Evolutionary conservation across 495 filamentous ascomycete species (phyloP).

Genomic region (Aspergillus sclerotioniger): DNA sequence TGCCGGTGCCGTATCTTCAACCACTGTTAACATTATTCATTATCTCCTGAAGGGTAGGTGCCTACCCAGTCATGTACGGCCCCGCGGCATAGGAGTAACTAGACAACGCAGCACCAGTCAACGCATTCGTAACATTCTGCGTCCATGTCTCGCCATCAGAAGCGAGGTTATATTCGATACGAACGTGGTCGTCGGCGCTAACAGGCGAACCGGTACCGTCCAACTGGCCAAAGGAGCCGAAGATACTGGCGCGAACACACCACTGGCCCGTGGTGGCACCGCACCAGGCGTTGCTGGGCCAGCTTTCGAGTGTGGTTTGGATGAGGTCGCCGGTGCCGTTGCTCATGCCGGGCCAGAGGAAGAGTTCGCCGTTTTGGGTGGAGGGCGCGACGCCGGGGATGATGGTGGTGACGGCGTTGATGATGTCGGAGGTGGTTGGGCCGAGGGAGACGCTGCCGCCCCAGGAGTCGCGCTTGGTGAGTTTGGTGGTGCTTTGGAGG

Average conservation of each 20-base stretch:
- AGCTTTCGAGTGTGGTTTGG: constrained; percentile 38
- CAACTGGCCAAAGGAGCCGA: constrained; percentile 38
- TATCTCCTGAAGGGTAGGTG: not conserved
- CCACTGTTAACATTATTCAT: too few relatives aligned
- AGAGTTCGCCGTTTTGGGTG: constrained; percentile 37
- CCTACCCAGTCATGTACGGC: constrained; percentile 38
- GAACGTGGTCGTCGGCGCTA: constrained; percentile 29
- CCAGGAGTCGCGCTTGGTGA: constrained; percentile 33
- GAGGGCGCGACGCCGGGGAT: constrained; percentile 36
- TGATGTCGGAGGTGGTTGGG: constrained; percentile 38
- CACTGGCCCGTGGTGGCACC: constrained; percentile 34
- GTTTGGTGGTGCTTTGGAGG: not conserved
- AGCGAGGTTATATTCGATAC: constrained; percentile 35
- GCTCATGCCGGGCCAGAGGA: constrained; percentile 47
- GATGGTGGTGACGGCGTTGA: constrained; percentile 41
- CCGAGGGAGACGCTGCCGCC: constrained; percentile 41
- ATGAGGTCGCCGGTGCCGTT: constrained; percentile 44
- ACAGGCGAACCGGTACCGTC: constrained; percentile 30
- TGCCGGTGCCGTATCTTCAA: constrained; percentile 36
- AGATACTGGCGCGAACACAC: constrained; percentile 43
- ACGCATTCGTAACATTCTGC: constrained; percentile 36
- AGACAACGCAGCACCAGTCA: constrained; percentile 30
- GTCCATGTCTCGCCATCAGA: constrained; percentile 33
- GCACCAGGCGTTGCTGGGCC: constrained; percentile 35
- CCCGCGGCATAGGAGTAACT: constrained; percentile 30